Evolutionary conservation across 2,329 filamentous ascomycete species (phyloP), one percentile per base, ranked within the genome.

Genomic region (Cladosporium colombiae): DNA sequence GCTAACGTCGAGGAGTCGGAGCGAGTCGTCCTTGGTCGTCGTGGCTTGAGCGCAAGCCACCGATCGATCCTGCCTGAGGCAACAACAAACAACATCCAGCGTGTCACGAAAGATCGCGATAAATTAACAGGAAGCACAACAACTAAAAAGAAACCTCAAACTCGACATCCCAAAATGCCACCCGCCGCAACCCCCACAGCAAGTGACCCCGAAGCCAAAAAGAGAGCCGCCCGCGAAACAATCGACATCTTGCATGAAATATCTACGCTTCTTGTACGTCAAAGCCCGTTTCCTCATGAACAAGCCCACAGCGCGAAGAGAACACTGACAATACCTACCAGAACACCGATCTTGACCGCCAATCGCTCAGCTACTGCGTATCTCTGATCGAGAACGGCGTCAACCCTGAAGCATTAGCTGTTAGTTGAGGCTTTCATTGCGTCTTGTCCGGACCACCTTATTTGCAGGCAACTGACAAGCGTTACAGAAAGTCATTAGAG

Each of bases 351-450:
- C 88, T 99, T 55, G 93, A 97, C 78, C 89, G 94, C 35, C 90
- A 93, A 63, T 93, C 93, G 23, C 84, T 99, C 21, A 97, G 93
- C 3, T 91, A 97, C 69, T 99, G 95, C 79, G 94, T 98, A 67
- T 97, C 93, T 63, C 86, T 99, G 78, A 96, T 99, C 72, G 95
- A 99, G 80, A 97, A 97, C 75, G 95, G 95, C 16, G 92, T 98
- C 33, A 97, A 97, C 75, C 95, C 95, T 0, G 94, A 98, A 77
- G 95, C 94, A 1, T 83, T 99, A 35, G 93, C 94, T 27, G 95
- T 98, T 85, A 75, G 29, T 8, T 31, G 29, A 31, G 92, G 35
- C 35, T 18, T 40, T 40, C 71, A 97, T 75, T 95, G 95, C 16
- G 92, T 98, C 33, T 97, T 96, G 75, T 75, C 95, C 95, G n/a